These are phyloP conservation scores for Rutstroemia sydowiana DNA, from an alignment of 2,329 filamentous ascomycete species.

Conservation along the genomic window DNA sequence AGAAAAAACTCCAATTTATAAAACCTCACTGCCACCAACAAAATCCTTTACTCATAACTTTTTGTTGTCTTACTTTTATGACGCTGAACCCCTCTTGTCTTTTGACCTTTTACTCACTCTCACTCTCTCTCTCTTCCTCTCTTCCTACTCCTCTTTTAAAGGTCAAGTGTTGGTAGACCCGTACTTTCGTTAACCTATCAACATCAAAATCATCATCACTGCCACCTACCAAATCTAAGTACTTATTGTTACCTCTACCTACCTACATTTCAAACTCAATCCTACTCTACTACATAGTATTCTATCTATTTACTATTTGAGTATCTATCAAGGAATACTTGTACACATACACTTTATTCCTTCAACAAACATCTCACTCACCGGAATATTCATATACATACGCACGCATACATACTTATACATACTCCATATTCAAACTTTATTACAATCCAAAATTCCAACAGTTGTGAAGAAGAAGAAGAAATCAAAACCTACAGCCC, in stretches of 20 bases:
- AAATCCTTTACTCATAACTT: not conserved
- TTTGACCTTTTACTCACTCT: not conserved
- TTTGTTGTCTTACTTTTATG: not conserved
- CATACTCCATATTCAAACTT: not conserved
- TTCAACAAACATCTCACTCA: not conserved
- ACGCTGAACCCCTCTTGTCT: not conserved
- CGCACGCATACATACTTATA: not conserved
- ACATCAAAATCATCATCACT: not conserved
- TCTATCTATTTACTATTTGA: too few species aligned
- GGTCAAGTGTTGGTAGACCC: not conserved
- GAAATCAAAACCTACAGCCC: not conserved
- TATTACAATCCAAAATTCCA: not conserved
- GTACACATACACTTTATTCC: not conserved
- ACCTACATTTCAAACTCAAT: too few species aligned
- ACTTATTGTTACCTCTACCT: too few species aligned
- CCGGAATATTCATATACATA: not conserved
- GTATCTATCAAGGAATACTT: not conserved
- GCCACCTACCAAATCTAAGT: not conserved
- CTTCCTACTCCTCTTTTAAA: not conserved
- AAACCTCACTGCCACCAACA: conserved; percentile 24
- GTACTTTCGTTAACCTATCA: not conserved
- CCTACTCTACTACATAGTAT: too few species aligned
- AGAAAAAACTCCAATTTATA: conserved; percentile 10
- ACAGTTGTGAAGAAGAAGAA: not conserved
- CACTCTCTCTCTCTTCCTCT: not conserved